Percentiles rank a stretch among this genome's conserved stretches.
These are phyloP conservation scores for Melocanna baccifera DNA, from an alignment of 176 grass and related monocot species.

Conservation along the genomic window DNA sequence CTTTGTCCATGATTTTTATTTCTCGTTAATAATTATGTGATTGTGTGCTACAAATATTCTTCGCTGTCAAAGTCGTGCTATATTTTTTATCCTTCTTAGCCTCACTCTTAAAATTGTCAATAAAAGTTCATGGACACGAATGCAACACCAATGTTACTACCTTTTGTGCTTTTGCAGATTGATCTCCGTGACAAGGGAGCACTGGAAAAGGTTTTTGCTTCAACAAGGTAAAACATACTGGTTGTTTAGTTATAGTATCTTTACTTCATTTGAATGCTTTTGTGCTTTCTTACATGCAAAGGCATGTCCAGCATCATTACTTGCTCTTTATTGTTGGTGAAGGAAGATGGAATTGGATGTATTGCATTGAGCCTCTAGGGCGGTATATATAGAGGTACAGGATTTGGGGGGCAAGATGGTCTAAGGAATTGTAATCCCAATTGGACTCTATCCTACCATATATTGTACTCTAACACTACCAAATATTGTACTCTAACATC, in stretches of 20 bases:
- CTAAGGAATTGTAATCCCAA: no score
- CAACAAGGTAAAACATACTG: conserved; percentile 44
- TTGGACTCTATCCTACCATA: no score
- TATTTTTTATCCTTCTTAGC: background rate
- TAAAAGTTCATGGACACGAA: background rate
- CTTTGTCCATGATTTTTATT: background rate
- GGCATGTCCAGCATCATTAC: conserved; percentile 6
- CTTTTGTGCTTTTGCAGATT: conserved; percentile 49
- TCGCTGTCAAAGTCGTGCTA: background rate
- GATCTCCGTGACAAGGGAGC: conserved; percentile 77
- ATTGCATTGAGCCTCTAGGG: no score
- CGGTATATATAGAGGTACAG: no score
- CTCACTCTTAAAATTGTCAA: background rate
- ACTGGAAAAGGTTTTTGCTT: conserved; percentile 66
- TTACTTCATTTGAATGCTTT: conserved; percentile 16
- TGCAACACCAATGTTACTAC: background rate
- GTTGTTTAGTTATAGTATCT: background rate
- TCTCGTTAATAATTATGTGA: background rate
- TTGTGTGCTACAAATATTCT: background rate
- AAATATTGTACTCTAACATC: no score
- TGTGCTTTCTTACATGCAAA: conserved; percentile 1
- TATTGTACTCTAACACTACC: no score
- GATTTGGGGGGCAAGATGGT: no score
- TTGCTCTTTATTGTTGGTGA: conserved; percentile 37
- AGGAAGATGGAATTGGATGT: no score